Base-by-base conservation (phyloP, 2,329 filamentous ascomycete genomes). In the Aspergillus sclerotialis region DNA sequence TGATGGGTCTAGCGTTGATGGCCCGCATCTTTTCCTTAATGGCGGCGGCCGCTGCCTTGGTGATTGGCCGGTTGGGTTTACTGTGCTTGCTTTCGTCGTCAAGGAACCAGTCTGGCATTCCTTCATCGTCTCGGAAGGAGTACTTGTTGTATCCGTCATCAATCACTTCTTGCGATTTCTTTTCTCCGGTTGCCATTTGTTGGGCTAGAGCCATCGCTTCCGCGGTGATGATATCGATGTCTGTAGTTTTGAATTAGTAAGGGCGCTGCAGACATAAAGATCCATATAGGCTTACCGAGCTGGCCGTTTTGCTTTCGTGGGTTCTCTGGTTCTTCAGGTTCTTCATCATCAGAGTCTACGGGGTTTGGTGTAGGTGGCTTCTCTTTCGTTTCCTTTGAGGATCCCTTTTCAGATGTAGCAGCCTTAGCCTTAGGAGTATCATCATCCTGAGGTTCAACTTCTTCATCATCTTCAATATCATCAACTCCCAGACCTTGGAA, bases 151-250 rank as follows among this genome's bases (percentile, higher is more conserved):
- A 98, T 26, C 80, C 82, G 42, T 96, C 90, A 53, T 98, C 93
- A 29, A 90, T 68, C 4, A 94, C 68, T 48, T 95, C 86, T 36
- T 82, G 64, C 29, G 77, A 82, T 1, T 81, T 84, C 61, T 82
- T 89, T 56, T 90, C 75, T 28, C 90, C 90, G 0, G 83, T 87
- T 3, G 89, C 92, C 39, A 98, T 80, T 55, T 87, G 78, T 46
- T 96, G 92, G 1, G 92, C 93, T 11, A 98, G 74, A 1, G 90
- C 93, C 92, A 98, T 98, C 44, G 93, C 92, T 69, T 98, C 92
- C 4, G 88, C 92, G n/a, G 92, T 98, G 55, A 96, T 94, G 53
- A 98, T 96, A 59, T 96, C 88, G 63, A 98, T 94, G 56, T 95
- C 89, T 73, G 63, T 58, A 35, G 12, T 26, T 19, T 13, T 19